Percentiles rank a stretch among this genome's conserved stretches.
Conservation (phyloP, 768 basidiomycete genomes). For the Boletus patriciae region DNA sequence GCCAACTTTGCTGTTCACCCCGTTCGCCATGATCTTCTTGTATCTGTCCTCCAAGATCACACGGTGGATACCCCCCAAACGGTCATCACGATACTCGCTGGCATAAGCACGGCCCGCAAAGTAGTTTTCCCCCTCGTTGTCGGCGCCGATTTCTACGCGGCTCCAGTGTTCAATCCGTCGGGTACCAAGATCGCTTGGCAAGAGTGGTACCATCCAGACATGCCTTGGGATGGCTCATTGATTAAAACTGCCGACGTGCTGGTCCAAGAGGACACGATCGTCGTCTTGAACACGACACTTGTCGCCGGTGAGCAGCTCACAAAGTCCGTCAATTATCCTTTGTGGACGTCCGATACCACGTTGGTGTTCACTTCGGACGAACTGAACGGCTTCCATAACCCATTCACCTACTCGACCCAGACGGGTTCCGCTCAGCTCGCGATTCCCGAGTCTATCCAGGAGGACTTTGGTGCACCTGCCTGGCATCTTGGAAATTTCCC, state of each 20-base stretch:
- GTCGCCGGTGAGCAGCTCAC: constrained; percentile 53
- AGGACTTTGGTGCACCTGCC: constrained; percentile 59
- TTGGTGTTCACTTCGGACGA: constrained; percentile 66
- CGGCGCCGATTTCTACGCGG: constrained; percentile 73
- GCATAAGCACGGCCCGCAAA: constrained; percentile 51
- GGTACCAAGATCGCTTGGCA: constrained; percentile 60
- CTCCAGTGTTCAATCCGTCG: constrained; percentile 58
- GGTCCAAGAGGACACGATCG: constrained; percentile 22
- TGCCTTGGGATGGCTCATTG: constrained; percentile 70
- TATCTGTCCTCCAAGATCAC: constrained; percentile 72
- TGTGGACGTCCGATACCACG: constrained; percentile 55
- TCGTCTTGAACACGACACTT: constrained; percentile 40
- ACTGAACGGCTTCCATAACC: constrained; percentile 62
- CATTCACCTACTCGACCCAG: constrained; percentile 51
- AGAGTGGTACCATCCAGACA: constrained; percentile 67
- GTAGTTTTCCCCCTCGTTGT: constrained; percentile 46
- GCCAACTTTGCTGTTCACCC: constrained; percentile 66
- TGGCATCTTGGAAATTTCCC: constrained; percentile 54
- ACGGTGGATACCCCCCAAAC: constrained; percentile 41
- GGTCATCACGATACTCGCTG: constrained; percentile 51
- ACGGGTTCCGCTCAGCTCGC: constrained; percentile 30
- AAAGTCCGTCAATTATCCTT: constrained; percentile 58
- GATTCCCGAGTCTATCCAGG: constrained; percentile 41
- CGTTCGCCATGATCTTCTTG: constrained; percentile 48
- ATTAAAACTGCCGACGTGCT: constrained; percentile 54